Conservation (phyloP, 202 grass and related monocot genomes). For the Dendrocalamus latiflorus region DNA sequence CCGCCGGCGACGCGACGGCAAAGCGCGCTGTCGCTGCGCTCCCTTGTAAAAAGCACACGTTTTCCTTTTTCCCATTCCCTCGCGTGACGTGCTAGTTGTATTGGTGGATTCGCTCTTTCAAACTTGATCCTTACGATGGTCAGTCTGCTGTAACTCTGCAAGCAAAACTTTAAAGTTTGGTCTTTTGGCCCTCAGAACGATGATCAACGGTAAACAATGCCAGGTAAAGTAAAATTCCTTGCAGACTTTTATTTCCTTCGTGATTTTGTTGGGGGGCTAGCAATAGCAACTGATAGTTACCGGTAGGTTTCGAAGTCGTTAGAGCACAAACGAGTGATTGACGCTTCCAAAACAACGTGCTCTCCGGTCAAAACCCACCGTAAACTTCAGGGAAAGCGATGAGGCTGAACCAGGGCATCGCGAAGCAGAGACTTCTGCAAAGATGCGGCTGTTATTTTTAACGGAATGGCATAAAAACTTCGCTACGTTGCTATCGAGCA, state of each 20-base stretch:
- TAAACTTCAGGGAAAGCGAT: not conserved
- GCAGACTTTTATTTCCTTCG: not conserved
- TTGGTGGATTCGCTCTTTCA: not conserved
- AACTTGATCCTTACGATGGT: not conserved
- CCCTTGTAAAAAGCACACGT: not conserved
- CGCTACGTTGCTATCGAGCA: not conserved
- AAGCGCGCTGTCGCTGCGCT: not conserved
- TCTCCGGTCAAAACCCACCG: not conserved
- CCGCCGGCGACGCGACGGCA: slow-evolving; percentile 2
- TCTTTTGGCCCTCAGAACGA: not conserved
- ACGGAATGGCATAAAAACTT: not conserved
- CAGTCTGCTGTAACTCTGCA: not conserved
- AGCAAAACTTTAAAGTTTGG: not conserved
- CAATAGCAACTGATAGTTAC: not conserved
- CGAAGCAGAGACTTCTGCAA: too few relatives aligned
- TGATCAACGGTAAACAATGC: not conserved
- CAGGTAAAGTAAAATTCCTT: not conserved
- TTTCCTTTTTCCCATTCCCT: not conserved
- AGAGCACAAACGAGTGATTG: not conserved
- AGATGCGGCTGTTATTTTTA: not conserved
- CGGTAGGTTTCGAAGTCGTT: not conserved
- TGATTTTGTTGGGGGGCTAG: not conserved
- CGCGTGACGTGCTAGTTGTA: not conserved
- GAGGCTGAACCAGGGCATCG: not conserved
- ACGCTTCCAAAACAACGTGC: not conserved